A percentile compares a stretch with the other conserved stretches of the same genome.
phyloP scores from a whole-genome alignment of 139 green algal genomes.

The Picochlorum sp. region DNA sequence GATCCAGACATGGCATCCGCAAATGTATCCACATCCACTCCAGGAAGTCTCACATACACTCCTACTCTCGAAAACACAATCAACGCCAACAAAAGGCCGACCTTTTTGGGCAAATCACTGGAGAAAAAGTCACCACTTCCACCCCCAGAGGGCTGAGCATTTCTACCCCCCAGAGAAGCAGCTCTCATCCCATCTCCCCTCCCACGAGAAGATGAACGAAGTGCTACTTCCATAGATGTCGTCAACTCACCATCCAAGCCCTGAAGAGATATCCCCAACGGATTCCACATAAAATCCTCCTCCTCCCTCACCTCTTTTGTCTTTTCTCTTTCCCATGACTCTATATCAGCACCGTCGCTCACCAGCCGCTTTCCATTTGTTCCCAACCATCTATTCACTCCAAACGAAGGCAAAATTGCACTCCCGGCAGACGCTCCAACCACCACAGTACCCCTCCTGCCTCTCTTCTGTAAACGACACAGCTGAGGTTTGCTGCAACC shows the following conservation, averaged over 20 bases:
- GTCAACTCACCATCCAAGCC: background rate
- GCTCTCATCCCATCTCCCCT: slow-evolving; percentile 4
- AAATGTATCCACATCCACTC: slow-evolving; percentile 83
- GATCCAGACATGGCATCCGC: slow-evolving; percentile 48
- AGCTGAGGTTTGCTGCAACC: no score
- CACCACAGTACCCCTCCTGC: background rate
- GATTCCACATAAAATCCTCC: no score
- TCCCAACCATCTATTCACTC: no score
- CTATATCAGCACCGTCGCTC: no score
- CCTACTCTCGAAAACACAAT: slow-evolving; percentile 81
- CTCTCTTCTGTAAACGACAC: no score
- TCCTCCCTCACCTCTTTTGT: no score
- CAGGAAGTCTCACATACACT: slow-evolving; percentile 88
- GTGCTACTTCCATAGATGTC: slow-evolving; percentile 1
- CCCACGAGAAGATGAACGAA: slow-evolving; percentile 2
- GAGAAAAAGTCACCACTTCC: slow-evolving; percentile 41
- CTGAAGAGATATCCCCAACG: background rate
- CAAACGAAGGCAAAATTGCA: no score
- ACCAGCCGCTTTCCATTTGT: no score
- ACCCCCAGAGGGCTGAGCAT: background rate
- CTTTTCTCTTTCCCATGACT: no score
- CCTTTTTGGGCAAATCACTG: slow-evolving; percentile 68
- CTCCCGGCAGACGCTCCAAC: background rate
- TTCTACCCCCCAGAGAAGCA: background rate
- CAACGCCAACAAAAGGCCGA: slow-evolving; percentile 66